Evolutionary conservation across 2,329 filamentous ascomycete genomes (phyloP).

Genomic region (Alternaria ventricosa): DNA sequence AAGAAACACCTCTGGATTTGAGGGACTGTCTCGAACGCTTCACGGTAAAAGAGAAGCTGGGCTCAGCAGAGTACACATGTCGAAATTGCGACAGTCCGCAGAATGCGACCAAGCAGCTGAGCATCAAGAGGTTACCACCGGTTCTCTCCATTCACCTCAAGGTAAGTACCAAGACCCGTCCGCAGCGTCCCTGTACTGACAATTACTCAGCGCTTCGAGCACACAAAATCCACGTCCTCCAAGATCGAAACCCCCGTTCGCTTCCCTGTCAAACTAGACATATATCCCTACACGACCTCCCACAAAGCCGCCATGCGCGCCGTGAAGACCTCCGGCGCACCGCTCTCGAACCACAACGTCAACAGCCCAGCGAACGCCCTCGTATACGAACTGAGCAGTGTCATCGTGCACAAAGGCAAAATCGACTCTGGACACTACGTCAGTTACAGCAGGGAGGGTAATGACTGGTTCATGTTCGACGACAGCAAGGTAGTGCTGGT

Average conservation of each 20-base stretch:
- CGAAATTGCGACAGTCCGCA: constrained; percentile 76
- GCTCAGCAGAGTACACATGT: constrained; percentile 82
- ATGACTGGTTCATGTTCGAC: constrained; percentile 94
- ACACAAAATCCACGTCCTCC: constrained; percentile 74
- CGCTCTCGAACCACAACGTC: constrained; percentile 40
- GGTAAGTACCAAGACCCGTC: constrained; percentile 56
- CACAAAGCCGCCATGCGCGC: constrained; percentile 44
- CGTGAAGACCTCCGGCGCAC: constrained; percentile 47
- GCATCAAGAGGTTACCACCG: constrained; percentile 83
- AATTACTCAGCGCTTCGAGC: constrained; percentile 69
- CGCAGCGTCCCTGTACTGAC: background rate
- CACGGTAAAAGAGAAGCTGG: constrained; percentile 78
- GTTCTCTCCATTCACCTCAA: constrained; percentile 93
- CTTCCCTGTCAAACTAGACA: constrained; percentile 86
- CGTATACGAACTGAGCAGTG: constrained; percentile 85
- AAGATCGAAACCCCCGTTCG: constrained; percentile 88
- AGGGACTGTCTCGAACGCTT: constrained; percentile 81
- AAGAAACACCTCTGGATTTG: constrained; percentile 50
- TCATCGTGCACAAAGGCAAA: constrained; percentile 91
- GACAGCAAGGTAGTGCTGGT: constrained; percentile 91
- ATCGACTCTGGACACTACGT: constrained; percentile 93
- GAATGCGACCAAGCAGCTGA: constrained; percentile 82
- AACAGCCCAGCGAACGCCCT: constrained; percentile 59
- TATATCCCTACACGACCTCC: constrained; percentile 85
- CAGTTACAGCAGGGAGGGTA: constrained; percentile 83